These are phyloP conservation scores for Penicillium roqueforti DNA, from an alignment of 495 filamentous ascomycete species.

Conservation along the genomic window DNA sequence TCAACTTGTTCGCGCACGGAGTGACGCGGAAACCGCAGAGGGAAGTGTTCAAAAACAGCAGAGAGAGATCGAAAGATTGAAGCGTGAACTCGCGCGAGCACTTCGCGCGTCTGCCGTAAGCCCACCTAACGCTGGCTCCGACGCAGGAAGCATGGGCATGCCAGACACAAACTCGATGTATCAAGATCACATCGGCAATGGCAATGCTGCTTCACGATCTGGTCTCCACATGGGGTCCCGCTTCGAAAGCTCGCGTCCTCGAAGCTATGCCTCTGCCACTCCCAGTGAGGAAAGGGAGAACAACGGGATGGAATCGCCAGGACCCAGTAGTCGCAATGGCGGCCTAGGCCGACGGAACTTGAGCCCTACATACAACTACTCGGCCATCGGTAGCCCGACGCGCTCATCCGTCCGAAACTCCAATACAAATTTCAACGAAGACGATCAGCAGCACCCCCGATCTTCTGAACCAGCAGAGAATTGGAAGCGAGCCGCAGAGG, in stretches of 20 bases:
- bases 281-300: slow-evolving; percentile 84
- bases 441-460: slow-evolving; percentile 33
- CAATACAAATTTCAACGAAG: slow-evolving; percentile 28
- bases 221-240: slow-evolving; percentile 37
- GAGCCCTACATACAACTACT: slow-evolving; percentile 47
- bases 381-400: slow-evolving; percentile 55
- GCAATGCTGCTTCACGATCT: slow-evolving; percentile 30
- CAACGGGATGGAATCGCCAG: slow-evolving; percentile 41
- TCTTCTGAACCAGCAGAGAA: slow-evolving; percentile 70
- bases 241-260: slow-evolving; percentile 43
- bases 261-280: slow-evolving; percentile 65
- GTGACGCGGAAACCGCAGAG: slow-evolving; percentile 85
- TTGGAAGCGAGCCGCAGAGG: slow-evolving; percentile 98
- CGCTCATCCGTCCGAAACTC: slow-evolving; percentile 39
- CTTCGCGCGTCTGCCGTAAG: slow-evolving; percentile 43
- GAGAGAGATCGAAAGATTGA: slow-evolving; percentile 87
- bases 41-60: slow-evolving; percentile 74
- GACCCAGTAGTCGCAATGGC: slow-evolving; percentile 29
- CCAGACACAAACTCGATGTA: slow-evolving; percentile 34
- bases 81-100: slow-evolving; percentile 61
- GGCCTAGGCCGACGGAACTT: slow-evolving; percentile 42
- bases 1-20: slow-evolving; percentile 84
- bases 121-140: slow-evolving; percentile 32
- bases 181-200: slow-evolving; percentile 32
- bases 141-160: slow-evolving; percentile 34